Evolutionary conservation across 106 monocot species (phyloP).

Genomic region (Dendrobium nobile): DNA sequence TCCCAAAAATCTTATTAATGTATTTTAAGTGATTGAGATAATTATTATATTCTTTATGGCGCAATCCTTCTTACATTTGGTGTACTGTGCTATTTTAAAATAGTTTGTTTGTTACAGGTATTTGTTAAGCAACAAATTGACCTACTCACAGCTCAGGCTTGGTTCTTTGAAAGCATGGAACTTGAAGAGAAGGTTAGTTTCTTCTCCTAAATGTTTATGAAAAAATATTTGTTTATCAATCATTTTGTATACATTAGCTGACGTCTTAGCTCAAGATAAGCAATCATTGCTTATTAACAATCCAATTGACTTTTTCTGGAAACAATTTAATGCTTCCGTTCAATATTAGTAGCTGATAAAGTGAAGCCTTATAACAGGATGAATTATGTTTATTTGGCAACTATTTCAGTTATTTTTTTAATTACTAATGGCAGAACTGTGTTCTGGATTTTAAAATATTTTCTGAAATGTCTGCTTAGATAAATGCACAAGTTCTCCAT

Average conservation of each 20-base stretch:
- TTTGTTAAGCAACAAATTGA: conserved; percentile 68
- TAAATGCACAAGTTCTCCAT: not conserved
- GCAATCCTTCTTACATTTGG: not conserved
- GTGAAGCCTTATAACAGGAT: no score
- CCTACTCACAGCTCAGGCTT: conserved; percentile 71
- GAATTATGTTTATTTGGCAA: no score
- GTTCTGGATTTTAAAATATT: not conserved
- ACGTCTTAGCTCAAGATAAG: not conserved
- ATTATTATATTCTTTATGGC: not conserved
- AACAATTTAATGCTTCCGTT: not conserved
- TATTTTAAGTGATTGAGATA: not conserved
- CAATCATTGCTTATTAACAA: not conserved
- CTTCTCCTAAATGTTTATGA: not conserved
- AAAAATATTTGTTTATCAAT: no score
- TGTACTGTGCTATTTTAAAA: not conserved
- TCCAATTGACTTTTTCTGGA: not conserved
- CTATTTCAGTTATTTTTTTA: not conserved
- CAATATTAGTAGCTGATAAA: no score
- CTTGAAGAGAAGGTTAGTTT: conserved; percentile 61
- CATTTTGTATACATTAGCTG: not conserved
- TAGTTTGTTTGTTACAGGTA: conserved; percentile 29
- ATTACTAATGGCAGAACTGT: not conserved
- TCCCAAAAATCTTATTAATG: not conserved
- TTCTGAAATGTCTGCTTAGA: not conserved
- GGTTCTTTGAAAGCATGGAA: conserved; percentile 67